phyloP scores from a whole-genome alignment of 495 filamentous ascomycete species.

The Hypoxylon intermedium region DNA sequence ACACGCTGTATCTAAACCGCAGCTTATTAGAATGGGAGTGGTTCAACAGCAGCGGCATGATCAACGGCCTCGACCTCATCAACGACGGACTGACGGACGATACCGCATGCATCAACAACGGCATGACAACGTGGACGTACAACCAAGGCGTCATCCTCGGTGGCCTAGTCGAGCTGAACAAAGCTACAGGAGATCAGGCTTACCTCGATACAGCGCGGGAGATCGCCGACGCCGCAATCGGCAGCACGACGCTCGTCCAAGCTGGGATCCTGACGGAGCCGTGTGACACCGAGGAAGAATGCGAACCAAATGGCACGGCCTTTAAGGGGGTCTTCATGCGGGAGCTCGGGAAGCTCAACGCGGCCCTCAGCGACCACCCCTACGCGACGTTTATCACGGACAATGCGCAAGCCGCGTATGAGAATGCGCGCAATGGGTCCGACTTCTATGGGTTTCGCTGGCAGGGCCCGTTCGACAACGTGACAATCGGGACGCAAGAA shows the following conservation, averaged over 20 bases:
- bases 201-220: slow-evolving; percentile 59
- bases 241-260: slow-evolving; percentile 52
- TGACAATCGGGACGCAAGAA: slow-evolving; percentile 64
- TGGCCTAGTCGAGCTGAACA: slow-evolving; percentile 65
- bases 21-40: slow-evolving; percentile 67
- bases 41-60: slow-evolving; percentile 68
- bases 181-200: slow-evolving; percentile 43
- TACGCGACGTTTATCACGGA: slow-evolving; percentile 60
- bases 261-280: slow-evolving; percentile 67
- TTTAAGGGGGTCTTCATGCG: slow-evolving; percentile 80
- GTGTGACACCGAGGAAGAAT: slow-evolving; percentile 57
- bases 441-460: slow-evolving; percentile 63
- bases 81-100: slow-evolving; percentile 68
- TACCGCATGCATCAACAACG: slow-evolving; percentile 66
- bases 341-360: slow-evolving; percentile 64
- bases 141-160: slow-evolving; percentile 79
- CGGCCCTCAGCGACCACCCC: slow-evolving; percentile 49
- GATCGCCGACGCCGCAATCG: slow-evolving; percentile 65
- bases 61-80: slow-evolving; percentile 65
- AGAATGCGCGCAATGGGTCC: slow-evolving; percentile 54
- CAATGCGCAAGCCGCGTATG: slow-evolving; percentile 66
- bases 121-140: slow-evolving; percentile 68
- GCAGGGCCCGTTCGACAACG: slow-evolving; percentile 59
- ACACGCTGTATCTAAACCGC: slow-evolving; percentile 59
- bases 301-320: slow-evolving; percentile 64